A percentile compares a stretch with the other conserved stretches of the same genome.
These are phyloP conservation scores for Colletotrichum tofieldiae DNA, from an alignment of 2,329 filamentous ascomycete species.

Conservation along the genomic window DNA sequence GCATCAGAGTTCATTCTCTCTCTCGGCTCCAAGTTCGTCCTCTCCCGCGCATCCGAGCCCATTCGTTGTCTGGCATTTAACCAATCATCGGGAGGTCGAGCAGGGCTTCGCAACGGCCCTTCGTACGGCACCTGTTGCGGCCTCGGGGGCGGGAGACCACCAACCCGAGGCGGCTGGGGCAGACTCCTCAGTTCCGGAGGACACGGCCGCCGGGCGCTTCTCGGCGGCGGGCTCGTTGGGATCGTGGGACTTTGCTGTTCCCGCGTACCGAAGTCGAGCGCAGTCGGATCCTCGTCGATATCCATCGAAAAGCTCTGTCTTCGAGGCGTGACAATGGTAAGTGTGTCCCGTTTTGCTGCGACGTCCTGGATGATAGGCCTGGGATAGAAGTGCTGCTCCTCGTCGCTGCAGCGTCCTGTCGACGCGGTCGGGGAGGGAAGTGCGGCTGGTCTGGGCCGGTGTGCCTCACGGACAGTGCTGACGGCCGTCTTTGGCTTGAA, in stretches of 20 bases:
- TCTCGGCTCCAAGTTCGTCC: neutral
- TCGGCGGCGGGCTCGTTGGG: slow-evolving; percentile 35
- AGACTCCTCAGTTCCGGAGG: slow-evolving; percentile 34
- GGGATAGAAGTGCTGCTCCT: slow-evolving; percentile 51
- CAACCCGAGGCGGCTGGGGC: slow-evolving; percentile 5
- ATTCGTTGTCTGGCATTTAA: slow-evolving; percentile 12
- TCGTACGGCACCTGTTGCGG: slow-evolving; percentile 33
- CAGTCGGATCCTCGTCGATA: slow-evolving; percentile 53
- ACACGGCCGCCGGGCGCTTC: slow-evolving; percentile 38
- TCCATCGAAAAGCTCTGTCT: slow-evolving; percentile 66
- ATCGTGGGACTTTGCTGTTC: slow-evolving; percentile 1
- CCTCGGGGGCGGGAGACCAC: slow-evolving; percentile 19
- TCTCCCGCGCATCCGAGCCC: slow-evolving; percentile 19
- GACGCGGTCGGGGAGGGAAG: slow-evolving; percentile 62
- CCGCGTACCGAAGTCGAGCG: slow-evolving; percentile 18
- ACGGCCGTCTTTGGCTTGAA: slow-evolving; percentile 40
- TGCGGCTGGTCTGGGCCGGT: slow-evolving; percentile 49
- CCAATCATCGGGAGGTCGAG: slow-evolving; percentile 19
- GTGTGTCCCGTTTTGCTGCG: slow-evolving; percentile 66
- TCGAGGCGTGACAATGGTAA: slow-evolving; percentile 62
- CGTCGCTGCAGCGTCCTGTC: slow-evolving; percentile 57
- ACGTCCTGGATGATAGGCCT: slow-evolving; percentile 64
- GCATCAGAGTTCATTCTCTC: slow-evolving; percentile 22
- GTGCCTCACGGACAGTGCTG: slow-evolving; percentile 48
- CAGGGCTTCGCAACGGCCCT: slow-evolving; percentile 24